Conservation (phyloP, 2,329 filamentous ascomycete genomes). For the Escovopsis sp. region DNA sequence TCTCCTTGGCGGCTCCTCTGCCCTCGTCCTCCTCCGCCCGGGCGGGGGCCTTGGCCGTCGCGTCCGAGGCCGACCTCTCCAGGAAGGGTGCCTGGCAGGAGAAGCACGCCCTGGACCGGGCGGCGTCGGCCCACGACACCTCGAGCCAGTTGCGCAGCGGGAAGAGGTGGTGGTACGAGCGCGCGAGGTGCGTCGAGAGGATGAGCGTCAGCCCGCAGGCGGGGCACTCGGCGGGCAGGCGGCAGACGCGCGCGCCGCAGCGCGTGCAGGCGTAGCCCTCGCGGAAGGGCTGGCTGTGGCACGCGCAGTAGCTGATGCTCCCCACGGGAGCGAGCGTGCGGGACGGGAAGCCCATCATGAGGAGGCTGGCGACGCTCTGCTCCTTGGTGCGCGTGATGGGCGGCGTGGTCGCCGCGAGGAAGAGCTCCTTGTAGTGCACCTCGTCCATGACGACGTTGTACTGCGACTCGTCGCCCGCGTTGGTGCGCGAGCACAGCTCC, state of each 20-base stretch:
- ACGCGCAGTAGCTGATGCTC: slow-evolving; percentile 68
- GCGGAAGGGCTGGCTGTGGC: slow-evolving; percentile 66
- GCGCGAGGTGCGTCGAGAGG: slow-evolving; percentile 78
- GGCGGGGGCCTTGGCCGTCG: background rate
- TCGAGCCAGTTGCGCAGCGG: slow-evolving; percentile 82
- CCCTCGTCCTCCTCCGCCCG: background rate
- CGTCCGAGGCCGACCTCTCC: slow-evolving; percentile 14
- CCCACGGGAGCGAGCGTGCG: slow-evolving; percentile 56
- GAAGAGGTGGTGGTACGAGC: slow-evolving; percentile 90
- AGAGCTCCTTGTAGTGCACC: slow-evolving; percentile 68
- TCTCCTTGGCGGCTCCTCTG: background rate
- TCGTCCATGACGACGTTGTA: slow-evolving; percentile 75
- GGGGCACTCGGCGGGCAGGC: slow-evolving; percentile 79
- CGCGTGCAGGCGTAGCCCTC: slow-evolving; percentile 87
- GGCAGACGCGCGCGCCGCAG: slow-evolving; percentile 79
- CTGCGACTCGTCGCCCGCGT: slow-evolving; percentile 57
- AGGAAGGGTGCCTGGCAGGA: slow-evolving; percentile 67
- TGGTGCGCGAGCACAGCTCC: slow-evolving; percentile 78
- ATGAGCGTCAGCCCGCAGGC: slow-evolving; percentile 85
- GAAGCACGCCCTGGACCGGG: slow-evolving; percentile 51
- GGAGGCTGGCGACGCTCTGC: slow-evolving; percentile 47
- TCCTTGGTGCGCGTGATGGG: slow-evolving; percentile 59
- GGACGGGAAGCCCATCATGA: slow-evolving; percentile 98
- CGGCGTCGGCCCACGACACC: slow-evolving; percentile 67
- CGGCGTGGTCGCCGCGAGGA: slow-evolving; percentile 78